A percentile compares a stretch with the other conserved stretches of the same genome.
Conservation (phyloP, 441 rosid species). For the Sinapis alba region DNA sequence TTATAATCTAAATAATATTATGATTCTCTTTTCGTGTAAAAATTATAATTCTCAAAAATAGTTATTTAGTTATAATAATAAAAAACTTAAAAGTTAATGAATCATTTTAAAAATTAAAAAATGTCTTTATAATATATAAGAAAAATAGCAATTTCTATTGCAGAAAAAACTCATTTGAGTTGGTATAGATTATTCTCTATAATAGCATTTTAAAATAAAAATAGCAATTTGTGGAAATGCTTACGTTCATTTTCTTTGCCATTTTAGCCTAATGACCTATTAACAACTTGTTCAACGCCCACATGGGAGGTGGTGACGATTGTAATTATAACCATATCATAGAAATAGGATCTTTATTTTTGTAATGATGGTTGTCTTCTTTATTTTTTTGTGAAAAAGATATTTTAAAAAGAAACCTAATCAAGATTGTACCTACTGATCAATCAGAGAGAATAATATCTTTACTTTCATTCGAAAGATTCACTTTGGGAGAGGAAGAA, state of each 20-base stretch:
- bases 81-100: background rate
- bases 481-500: conserved; percentile 9
- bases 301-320: background rate
- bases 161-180: background rate
- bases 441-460: conserved; percentile 37
- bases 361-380: background rate
- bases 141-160: background rate
- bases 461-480: conserved; percentile 27
- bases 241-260: background rate
- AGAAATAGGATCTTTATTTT: background rate
- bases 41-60: no score
- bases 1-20: no score
- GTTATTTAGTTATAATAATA: no score
- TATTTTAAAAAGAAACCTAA: background rate
- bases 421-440: conserved; percentile 5
- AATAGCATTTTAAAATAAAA: no score
- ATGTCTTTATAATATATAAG: background rate
- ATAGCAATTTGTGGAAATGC: background rate
- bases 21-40: no score
- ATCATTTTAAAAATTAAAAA: background rate
- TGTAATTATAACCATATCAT: background rate
- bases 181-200: no score
- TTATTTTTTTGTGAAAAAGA: background rate
- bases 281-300: background rate
- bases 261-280: background rate